These are phyloP conservation scores for Solanum tarijense DNA, from an alignment of 257 asterid species.

Conservation along the genomic window DNA sequence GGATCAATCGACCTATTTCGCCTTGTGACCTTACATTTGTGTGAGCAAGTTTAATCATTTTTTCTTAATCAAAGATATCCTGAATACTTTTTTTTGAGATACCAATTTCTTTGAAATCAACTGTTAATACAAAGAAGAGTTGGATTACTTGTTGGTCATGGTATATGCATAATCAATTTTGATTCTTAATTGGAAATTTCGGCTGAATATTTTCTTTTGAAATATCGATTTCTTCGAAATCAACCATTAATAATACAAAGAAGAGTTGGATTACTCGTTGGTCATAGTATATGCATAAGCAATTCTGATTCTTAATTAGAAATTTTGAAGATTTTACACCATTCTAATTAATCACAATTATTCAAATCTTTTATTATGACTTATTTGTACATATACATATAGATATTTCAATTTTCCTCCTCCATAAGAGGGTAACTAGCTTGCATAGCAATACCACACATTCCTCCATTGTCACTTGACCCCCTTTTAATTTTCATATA, in stretches of 20 bases:
- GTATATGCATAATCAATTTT: neutral
- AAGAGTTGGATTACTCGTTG: neutral
- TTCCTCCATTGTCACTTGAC: conserved; percentile 12
- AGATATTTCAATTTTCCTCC: neutral
- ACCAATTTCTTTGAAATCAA: neutral
- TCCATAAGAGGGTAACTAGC: conserved; percentile 48
- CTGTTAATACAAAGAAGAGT: neutral
- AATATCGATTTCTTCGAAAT: neutral
- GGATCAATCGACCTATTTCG: neutral
- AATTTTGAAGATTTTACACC: neutral
- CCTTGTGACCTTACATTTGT: neutral
- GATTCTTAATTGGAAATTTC: neutral
- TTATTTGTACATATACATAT: neutral
- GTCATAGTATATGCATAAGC: neutral
- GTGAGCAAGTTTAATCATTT: neutral
- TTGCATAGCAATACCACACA: conserved; percentile 41
- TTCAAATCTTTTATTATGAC: neutral
- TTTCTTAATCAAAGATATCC: neutral
- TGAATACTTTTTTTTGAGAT: too few species aligned
- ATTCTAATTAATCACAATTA: neutral
- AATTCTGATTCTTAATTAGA: neutral
- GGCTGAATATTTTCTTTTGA: too few species aligned
- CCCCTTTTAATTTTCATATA: conserved; percentile 39
- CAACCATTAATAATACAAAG: neutral
- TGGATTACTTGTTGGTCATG: neutral